Conservation (phyloP, 768 basidiomycete species). For the Amanita muscaria region DNA sequence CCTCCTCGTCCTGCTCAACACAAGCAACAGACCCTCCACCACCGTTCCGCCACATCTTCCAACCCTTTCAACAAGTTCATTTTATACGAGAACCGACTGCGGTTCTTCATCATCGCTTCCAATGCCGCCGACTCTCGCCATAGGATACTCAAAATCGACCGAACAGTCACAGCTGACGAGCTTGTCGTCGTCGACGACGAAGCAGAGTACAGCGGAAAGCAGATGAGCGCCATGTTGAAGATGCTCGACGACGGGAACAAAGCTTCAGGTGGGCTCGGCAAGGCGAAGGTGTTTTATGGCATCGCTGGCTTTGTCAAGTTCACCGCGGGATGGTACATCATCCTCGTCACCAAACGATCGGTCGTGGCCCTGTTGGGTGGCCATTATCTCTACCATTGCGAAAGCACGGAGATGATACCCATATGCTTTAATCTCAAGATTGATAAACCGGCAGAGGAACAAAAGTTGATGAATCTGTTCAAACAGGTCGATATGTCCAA, state of each 20-base stretch:
- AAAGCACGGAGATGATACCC: slow-evolving; percentile 78
- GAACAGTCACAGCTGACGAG: slow-evolving; percentile 61
- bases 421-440: slow-evolving; percentile 73
- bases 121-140: slow-evolving; percentile 84
- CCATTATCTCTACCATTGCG: slow-evolving; percentile 94
- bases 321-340: slow-evolving; percentile 94
- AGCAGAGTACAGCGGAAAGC: slow-evolving; percentile 77
- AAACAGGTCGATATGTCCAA: slow-evolving; percentile 98
- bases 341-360: slow-evolving; percentile 81
- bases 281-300: slow-evolving; percentile 70
- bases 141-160: slow-evolving; percentile 88
- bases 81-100: slow-evolving; percentile 84
- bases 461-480: slow-evolving; percentile 81
- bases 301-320: slow-evolving; percentile 87
- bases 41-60: slow-evolving; percentile 3
- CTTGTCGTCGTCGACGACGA: slow-evolving; percentile 80
- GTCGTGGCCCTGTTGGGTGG: slow-evolving; percentile 92
- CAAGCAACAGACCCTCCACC: not conserved
- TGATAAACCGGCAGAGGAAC: slow-evolving; percentile 84
- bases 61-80: slow-evolving; percentile 75
- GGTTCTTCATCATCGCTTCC: slow-evolving; percentile 89
- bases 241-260: slow-evolving; percentile 96
- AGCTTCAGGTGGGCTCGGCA: slow-evolving; percentile 78
- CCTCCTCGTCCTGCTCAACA: not conserved
- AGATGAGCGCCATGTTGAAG: slow-evolving; percentile 85